Evolutionary conservation across 1,139 yeast species (phyloP), one percentile per base, ranked within the genome.

Genomic region (Spathaspora sp.): DNA sequence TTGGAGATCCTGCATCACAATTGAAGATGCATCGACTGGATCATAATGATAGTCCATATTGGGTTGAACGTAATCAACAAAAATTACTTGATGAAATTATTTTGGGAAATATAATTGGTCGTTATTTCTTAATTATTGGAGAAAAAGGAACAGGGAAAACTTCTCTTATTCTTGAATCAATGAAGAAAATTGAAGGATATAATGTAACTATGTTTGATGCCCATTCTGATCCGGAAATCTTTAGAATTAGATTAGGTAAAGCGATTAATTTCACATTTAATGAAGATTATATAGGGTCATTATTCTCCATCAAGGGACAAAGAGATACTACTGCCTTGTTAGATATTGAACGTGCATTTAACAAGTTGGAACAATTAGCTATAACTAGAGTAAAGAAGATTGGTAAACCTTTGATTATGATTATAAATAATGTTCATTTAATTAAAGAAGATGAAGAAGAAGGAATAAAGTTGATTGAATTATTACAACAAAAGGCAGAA

Each of bases 131-230:
- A 45, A 62, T 88, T 15, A 80, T 88, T 46, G 96, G 96, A 20
- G 96, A 88, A 61, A 87, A 88, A 60, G 96, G 96, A 1, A 87
- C 95, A 0, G 96, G 96, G 3, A 88, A 88, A 58, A 84, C 91
- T 0, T 84, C 93, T 1, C 72, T 87, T 64, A 70, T 86, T 25
- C 63, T 84, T 54, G 90, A 86, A 56, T 80, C 91, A 3, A 82
- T 88, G 75, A 78, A 82, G 51, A 78, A 82, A 53, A 80, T 81
- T 1, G 69, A 77, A 40, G 90, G 93, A 1, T 66, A 67, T 47
- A 82, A 84, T 56, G 89, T 89, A 43, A 80, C 89, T 1, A 76
- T 85, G 49, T 71, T 88, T 55, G 95, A 88, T 60, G 95, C 95
- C 1, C 95, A 87, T 57, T 86, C 93, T 0, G 96, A 88, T 59